These are phyloP conservation scores for Cyclotella sp. DNA, from an alignment of 108 stramenopile species.

Conservation along the genomic window DNA sequence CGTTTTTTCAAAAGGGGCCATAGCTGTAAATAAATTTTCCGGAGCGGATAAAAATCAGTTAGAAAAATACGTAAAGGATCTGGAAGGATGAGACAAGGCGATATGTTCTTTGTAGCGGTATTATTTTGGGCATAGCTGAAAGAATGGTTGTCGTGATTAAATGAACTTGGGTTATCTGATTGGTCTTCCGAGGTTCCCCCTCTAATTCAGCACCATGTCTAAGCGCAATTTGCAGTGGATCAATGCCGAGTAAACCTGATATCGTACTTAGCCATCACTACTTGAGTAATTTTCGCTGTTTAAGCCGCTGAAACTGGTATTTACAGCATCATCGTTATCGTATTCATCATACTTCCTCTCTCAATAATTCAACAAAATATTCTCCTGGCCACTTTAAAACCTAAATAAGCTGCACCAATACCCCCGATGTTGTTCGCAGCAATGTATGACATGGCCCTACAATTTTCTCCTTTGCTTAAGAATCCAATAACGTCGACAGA, in stretches of 20 bases:
- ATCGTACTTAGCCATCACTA: too few relatives aligned
- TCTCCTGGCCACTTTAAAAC: slow-evolving; percentile 62
- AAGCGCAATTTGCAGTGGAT: too few relatives aligned
- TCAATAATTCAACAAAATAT: slow-evolving; percentile 16
- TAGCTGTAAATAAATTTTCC: slow-evolving; percentile 60
- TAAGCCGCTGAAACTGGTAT: too few relatives aligned
- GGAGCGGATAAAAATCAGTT: slow-evolving; percentile 72
- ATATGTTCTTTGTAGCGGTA: too few relatives aligned
- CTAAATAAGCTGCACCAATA: slow-evolving; percentile 65
- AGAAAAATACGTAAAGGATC: slow-evolving; percentile 54
- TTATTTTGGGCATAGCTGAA: too few relatives aligned
- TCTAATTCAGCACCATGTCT: too few relatives aligned
- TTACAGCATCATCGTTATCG: too few relatives aligned
- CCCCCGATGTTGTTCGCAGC: slow-evolving; percentile 73
- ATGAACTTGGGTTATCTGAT: too few relatives aligned
- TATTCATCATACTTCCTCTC: not conserved
- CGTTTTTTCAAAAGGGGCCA: slow-evolving; percentile 65
- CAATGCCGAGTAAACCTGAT: too few relatives aligned
- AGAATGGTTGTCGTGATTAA: too few relatives aligned
- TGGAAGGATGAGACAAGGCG: not conserved
- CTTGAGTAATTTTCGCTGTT: too few relatives aligned
- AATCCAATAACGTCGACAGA: slow-evolving; percentile 73
- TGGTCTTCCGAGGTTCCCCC: too few relatives aligned
- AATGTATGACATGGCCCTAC: slow-evolving; percentile 62
- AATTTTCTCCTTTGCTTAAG: slow-evolving; percentile 57